Conservation (phyloP, 2,329 filamentous ascomycete species). For the Ascochyta fabae region DNA sequence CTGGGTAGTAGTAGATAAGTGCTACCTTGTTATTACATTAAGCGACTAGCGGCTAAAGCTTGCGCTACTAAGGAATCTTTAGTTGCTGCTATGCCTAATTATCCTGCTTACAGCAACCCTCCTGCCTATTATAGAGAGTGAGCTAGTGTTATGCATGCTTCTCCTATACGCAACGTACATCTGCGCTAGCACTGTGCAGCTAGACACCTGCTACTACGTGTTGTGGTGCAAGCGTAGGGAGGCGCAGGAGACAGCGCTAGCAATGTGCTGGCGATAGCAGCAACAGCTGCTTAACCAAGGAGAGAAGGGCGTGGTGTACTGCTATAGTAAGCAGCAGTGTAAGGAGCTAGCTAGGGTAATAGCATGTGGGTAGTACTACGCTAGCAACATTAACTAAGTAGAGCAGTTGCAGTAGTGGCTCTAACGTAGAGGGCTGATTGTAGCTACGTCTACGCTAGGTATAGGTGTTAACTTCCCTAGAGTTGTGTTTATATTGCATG, state of each 20-base stretch:
- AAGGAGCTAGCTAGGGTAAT: constrained; percentile 16
- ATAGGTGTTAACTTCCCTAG: constrained; percentile 25
- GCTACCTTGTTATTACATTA: constrained; percentile 24
- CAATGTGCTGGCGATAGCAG: not conserved
- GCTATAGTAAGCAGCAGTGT: constrained; percentile 15
- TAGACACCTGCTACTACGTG: constrained; percentile 18
- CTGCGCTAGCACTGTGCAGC: constrained; percentile 11
- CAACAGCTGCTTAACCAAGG: not conserved
- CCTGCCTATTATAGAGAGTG: constrained; percentile 9
- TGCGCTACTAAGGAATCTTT: constrained; percentile 15
- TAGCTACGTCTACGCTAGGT: constrained; percentile 26
- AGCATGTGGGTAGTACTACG: constrained; percentile 23
- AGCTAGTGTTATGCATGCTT: constrained; percentile 20
- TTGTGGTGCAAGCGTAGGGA: constrained; percentile 9
- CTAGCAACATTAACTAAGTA: constrained; percentile 2
- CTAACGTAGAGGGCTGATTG: constrained; percentile 18
- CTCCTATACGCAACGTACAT: constrained; percentile 19
- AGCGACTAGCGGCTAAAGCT: constrained; percentile 23
- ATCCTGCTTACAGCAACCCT: constrained; percentile 22
- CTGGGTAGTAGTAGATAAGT: constrained; percentile 25
- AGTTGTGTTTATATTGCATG: constrained; percentile 21
- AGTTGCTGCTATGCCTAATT: constrained; percentile 16
- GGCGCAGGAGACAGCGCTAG: constrained; percentile 3
- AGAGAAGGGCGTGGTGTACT: constrained; percentile 26
- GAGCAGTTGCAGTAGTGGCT: constrained; percentile 18